A percentile compares a stretch with the other conserved stretches of the same genome.
Conservation (phyloP, 306 rosid species). For the Ochetophila trinervis region DNA sequence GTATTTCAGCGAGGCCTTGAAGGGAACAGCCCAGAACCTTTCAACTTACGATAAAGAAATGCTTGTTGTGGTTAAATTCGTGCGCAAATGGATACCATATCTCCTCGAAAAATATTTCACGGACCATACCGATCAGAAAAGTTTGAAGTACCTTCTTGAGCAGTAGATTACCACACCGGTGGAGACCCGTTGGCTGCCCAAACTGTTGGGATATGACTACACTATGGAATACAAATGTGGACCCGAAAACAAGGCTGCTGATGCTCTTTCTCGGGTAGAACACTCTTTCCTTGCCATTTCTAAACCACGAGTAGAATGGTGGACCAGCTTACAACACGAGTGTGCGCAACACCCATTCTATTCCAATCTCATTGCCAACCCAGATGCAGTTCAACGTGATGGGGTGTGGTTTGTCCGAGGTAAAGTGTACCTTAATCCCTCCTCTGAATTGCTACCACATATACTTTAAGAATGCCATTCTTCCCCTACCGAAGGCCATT, state of each 20-base stretch:
- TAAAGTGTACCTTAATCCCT: too few relatives aligned
- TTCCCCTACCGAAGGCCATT: not conserved
- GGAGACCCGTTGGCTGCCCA: not conserved
- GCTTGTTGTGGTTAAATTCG: not conserved
- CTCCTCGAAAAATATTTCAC: not conserved
- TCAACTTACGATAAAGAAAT: not conserved
- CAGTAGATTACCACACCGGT: not conserved
- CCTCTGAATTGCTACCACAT: too few relatives aligned
- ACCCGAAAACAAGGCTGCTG: not conserved
- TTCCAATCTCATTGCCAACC: too few relatives aligned
- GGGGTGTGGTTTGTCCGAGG: too few relatives aligned
- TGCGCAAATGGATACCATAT: not conserved
- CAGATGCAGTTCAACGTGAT: too few relatives aligned
- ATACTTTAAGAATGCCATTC: not conserved
- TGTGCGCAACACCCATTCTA: too few relatives aligned
- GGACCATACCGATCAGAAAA: not conserved
- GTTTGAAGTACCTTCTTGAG: not conserved
- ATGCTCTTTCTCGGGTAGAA: not conserved
- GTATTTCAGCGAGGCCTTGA: too few relatives aligned
- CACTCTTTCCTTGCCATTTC: too few relatives aligned
- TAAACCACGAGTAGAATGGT: too few relatives aligned
- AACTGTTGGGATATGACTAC: not conserved
- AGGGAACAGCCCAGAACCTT: not conserved
- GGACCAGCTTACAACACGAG: too few relatives aligned
- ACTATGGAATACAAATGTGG: not conserved